A percentile compares a stretch with the other conserved stretches of the same genome.
Conservation (phyloP, 2,329 filamentous ascomycete species). For the Exophiala xenobiotica region DNA sequence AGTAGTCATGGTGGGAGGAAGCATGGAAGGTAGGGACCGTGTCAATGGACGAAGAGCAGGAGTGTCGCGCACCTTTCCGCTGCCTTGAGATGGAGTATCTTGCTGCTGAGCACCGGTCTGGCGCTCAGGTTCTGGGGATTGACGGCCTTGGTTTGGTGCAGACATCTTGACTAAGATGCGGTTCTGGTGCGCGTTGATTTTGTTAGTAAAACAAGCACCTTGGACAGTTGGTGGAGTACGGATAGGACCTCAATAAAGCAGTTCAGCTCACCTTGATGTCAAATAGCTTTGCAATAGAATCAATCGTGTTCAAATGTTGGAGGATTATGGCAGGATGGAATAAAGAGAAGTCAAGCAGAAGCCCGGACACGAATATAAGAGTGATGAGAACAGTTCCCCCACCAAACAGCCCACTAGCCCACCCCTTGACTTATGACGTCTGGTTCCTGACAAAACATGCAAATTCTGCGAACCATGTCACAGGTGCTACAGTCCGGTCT, state of each 20-base stretch:
- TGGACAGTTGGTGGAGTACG: no score
- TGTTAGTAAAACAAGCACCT: no score
- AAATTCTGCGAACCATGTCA: conserved; percentile 15
- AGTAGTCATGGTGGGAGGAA: neutral
- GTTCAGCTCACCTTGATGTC: no score
- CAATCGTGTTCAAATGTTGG: no score
- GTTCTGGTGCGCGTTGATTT: no score
- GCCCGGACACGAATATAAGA: neutral
- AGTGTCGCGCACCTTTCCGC: conserved; percentile 24
- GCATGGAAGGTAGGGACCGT: neutral
- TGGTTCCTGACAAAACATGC: conserved; percentile 11
- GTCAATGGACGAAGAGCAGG: neutral
- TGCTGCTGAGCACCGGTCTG: conserved; percentile 66
- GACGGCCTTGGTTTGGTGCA: conserved; percentile 62
- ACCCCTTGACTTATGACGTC: conserved; percentile 21
- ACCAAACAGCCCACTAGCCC: conserved; percentile 3
- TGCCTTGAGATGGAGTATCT: conserved; percentile 55
- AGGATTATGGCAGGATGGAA: neutral
- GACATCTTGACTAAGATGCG: no score
- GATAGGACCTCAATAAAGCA: no score
- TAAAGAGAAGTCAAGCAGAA: neutral
- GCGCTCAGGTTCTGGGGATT: conserved; percentile 73
- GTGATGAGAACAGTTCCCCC: conserved; percentile 3
- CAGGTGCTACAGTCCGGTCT: conserved; percentile 13
- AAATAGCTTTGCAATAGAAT: no score